Evolutionary conservation across 306 rosid genomes (phyloP), one percentile per base, ranked within the genome.

Genomic region (Vigna mungo): DNA sequence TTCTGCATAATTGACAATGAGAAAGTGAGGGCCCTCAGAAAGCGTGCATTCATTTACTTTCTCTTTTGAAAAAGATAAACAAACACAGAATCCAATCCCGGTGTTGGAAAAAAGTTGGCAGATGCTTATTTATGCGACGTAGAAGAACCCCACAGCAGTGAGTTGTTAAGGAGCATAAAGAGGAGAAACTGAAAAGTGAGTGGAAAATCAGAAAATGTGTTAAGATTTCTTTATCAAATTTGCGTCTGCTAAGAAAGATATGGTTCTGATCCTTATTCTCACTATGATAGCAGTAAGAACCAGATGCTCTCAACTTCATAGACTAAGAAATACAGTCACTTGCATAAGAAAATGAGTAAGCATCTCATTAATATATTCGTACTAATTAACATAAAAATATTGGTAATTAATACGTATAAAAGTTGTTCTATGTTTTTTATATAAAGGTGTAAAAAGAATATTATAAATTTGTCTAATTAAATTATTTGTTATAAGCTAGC

Each of bases 221-320:
- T 60, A 9, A 25, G 16, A 63, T 36, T 71, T 67, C 55, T 51
- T 76, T 59, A 75, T 47, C 76, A 80, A 13, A 64, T 53, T 79
- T 34, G 7, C 41, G 41, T 36, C 80, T 46, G 69, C 66, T 23
- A 62, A 39, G 23, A 37, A 77, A 84, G 61, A 55, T 80, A 49
- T 71, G 76, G 68, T 75, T 79, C 21, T 48, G 15, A 71, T 54
- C 18, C 36, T 48, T 76, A 48, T 76, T 80, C 84, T 71, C 79
- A 56, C 62, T 23, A 49, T 47, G 48, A 63, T 70, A 75, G 75
- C 53, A 25, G 59, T 71, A 75, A 76, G 84, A 84, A 84, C 49
- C 79, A 46, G 82, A 80, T 75, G 71, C 87, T 53, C 61, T 62
- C 34, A 12, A 56, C 68, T 75, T 9, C 10, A 41, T 41, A 9